These are phyloP conservation scores for Rutidosis leptorrhynchoides DNA, from an alignment of 129 eudicot genomes.

Conservation along the genomic window DNA sequence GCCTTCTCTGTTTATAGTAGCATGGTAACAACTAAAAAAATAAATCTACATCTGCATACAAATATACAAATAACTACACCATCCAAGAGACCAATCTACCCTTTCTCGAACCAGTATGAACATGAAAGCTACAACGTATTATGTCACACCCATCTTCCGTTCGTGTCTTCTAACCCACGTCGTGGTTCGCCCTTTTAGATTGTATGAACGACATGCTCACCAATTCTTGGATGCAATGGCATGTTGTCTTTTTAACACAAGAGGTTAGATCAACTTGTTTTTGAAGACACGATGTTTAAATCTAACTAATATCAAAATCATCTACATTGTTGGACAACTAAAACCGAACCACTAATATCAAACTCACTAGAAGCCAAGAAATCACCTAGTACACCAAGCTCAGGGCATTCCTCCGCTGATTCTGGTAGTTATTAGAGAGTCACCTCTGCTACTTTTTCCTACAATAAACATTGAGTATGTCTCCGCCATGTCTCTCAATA, in stretches of 20 bases:
- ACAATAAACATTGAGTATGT: slow-evolving; percentile 79
- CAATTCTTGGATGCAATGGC: background rate
- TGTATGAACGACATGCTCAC: background rate
- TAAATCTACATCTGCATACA: slow-evolving; percentile 17
- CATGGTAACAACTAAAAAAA: background rate
- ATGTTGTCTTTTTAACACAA: slow-evolving; percentile 11
- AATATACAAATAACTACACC: slow-evolving; percentile 16
- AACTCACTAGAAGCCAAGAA: slow-evolving; percentile 88
- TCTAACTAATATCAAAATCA: slow-evolving; percentile 28
- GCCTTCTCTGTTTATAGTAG: background rate
- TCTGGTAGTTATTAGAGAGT: slow-evolving; percentile 64
- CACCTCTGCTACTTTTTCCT: slow-evolving; percentile 73
- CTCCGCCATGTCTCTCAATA: slow-evolving; percentile 69
- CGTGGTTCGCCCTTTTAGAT: background rate
- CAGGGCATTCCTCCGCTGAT: slow-evolving; percentile 97
- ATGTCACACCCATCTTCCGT: background rate
- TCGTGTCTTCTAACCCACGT: background rate
- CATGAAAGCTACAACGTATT: background rate
- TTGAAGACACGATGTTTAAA: slow-evolving; percentile 19
- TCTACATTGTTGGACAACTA: slow-evolving; percentile 73
- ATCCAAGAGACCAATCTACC: slow-evolving; percentile 9
- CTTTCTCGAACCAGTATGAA: background rate
- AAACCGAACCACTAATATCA: slow-evolving; percentile 69
- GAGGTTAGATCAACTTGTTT: background rate
- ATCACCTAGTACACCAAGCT: slow-evolving; percentile 91